These are phyloP conservation scores for Cunninghamia lanceolata DNA, from an alignment of 75 land plant species.

Conservation along the genomic window DNA sequence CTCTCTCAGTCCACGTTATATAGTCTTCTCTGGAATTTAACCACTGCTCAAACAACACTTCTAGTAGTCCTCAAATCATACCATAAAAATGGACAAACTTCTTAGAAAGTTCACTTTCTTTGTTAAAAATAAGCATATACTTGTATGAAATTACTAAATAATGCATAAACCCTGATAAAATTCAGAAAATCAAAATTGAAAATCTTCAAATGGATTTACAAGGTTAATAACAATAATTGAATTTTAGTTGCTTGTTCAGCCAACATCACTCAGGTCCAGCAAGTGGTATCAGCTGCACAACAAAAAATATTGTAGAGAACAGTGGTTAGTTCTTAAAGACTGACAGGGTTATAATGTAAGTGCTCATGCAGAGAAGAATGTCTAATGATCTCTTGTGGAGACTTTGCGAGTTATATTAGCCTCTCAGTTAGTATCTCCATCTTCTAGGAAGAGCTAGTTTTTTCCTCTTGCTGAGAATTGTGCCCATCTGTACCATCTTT, in stretches of 20 bases:
- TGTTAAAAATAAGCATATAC: background rate
- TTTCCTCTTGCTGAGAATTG: slow-evolving; percentile 19
- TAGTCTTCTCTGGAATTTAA: background rate
- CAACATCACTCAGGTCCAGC: background rate
- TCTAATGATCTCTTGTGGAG: background rate
- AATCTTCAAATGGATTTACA: background rate
- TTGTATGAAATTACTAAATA: background rate
- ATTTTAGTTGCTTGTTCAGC: background rate
- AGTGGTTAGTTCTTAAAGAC: background rate
- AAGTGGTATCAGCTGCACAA: background rate
- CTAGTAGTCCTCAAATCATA: background rate
- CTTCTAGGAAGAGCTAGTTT: background rate
- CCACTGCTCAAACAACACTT: background rate
- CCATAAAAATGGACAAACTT: background rate
- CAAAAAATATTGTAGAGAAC: background rate
- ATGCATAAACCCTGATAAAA: background rate
- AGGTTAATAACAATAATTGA: background rate
- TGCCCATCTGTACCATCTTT: slow-evolving; percentile 32
- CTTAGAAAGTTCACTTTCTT: background rate
- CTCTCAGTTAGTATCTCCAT: background rate
- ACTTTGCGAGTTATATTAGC: background rate
- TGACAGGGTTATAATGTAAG: background rate
- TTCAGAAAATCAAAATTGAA: background rate
- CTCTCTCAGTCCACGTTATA: background rate
- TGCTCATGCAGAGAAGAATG: background rate